Evolutionary conservation across 345 rosid species (phyloP), one percentile per base, ranked within the genome.

Genomic region (Salix koriyanagi): DNA sequence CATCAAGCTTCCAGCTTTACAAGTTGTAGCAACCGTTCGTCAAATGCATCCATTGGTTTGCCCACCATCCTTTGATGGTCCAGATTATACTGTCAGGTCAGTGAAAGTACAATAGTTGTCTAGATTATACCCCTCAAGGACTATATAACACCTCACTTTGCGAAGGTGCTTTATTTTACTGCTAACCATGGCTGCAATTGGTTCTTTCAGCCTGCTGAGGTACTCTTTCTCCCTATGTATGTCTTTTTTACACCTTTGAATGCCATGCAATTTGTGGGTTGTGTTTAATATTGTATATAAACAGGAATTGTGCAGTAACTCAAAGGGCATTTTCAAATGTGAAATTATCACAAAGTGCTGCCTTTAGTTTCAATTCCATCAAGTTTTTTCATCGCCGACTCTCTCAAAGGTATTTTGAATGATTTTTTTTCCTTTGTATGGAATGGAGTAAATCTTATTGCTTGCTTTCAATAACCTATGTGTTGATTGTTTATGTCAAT

Each of bases 251-350:
- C 10, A 52, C 8, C 18, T 50, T 50, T 50, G 8, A 52, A 19
- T 36, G 48, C 19, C 37, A 67, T 18, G 70, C 28, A 67, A 37
- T 67, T 6, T 4, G 25, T 19, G 70, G 36, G 23, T 50, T 77
- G 78, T 77, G 73, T 77, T 7, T 28, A 26, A 23, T 3, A 65
- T 73, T 65, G 62, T 69, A 23, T 56, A 1, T 67, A 13, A 65
- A 69, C 91, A 92, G 96, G 73, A 87, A 72, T 75, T 82, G 60
- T 76, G 80, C 80, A 58, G 72, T 84, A 69, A 80, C 50, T 76
- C 72, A 64, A 16, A 81, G 80, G 70, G 77, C 80, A 72, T 77
- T 65, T 65, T 75, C 84, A 54, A 81, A 70, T 52, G 52, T 79
- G 75, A 82, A 79, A 70, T 14, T 76, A 52, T 65, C 72, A 11